Base-by-base conservation (phyloP, 2,329 filamentous ascomycete species). In the Colletotrichum musicola region DNA sequence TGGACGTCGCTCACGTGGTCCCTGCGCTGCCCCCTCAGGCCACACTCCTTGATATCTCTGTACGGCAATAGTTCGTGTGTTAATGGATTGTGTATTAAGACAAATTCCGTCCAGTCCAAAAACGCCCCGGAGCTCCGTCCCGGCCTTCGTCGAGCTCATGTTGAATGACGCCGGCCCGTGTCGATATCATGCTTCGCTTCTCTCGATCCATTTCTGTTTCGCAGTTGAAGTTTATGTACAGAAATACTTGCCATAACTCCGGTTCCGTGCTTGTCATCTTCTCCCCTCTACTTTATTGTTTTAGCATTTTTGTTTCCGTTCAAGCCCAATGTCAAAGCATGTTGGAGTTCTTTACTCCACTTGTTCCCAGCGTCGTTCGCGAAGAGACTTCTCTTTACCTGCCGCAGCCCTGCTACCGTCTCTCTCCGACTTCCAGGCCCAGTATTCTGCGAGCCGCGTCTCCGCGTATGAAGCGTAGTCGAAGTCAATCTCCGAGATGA, bases 391-490 rank as follows among this genome's bases (percentile, higher is more conserved):
- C 70, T 92, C 88, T 72, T 86, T 84, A n/a, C 81, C 83, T 4
- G 78, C 72, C 2, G 76, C 77, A 22, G 74, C 75, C 54, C 93
- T 86, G 69, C 84, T 88, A 7, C 92, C 92, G 65, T 91, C 88
- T 22, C 83, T 80, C 78, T 95, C 93, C 53, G 86, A 90, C 77
- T 95, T 93, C 94, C 94, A 98, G 4, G 92, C 94, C 88, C 92
- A 97, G 81, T 98, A 98, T 82, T 98, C 96, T 58, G 92, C 91
- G 6, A 99, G 84, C 63, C 96, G 87, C 16, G 92, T 81, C 79
- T 98, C 93, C 12, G 96, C 95, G 78, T 98, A 99, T 9, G 88
- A 89, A 50, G 94, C 93, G 78, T 99, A 99, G 81, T 99, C 95
- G 77, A 99, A 99, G 77, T 98, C 93, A 75, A 99, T 99, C 72